phyloP scores from a whole-genome alignment of 2,329 filamentous ascomycete genomes.

The Chrysoporthe puriensis region DNA sequence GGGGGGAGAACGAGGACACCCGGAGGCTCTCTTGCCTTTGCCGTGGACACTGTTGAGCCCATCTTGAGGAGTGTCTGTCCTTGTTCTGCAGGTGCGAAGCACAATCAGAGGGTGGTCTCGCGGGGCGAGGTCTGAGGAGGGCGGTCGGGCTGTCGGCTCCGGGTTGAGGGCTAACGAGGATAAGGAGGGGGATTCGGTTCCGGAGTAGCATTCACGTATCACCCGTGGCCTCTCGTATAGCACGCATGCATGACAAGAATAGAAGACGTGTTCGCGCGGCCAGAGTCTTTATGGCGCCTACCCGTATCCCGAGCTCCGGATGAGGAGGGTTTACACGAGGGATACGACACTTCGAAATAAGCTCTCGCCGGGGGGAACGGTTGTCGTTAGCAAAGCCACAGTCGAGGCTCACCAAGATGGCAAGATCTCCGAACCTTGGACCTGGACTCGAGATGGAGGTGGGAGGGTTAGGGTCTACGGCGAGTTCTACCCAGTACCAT shows the following conservation, averaged over 20 bases:
- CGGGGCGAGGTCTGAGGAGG: not conserved
- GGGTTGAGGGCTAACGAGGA: not conserved
- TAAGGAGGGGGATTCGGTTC: not conserved
- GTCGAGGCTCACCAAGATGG: not conserved
- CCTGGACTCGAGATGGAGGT: not conserved
- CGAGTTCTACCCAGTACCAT: not conserved
- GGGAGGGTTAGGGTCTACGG: not conserved
- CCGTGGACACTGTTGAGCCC: slow-evolving; percentile 39
- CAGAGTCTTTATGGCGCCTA: not conserved
- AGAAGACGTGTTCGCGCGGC: not conserved
- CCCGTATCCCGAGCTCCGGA: not conserved
- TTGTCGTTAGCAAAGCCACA: not conserved
- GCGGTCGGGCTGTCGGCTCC: not conserved
- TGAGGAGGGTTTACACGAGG: not conserved
- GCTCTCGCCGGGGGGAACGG: not conserved
- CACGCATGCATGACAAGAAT: slow-evolving; percentile 12
- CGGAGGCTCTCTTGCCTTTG: slow-evolving; percentile 16
- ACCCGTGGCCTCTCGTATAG: slow-evolving; percentile 10
- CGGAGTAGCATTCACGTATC: not conserved
- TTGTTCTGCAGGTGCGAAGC: not conserved
- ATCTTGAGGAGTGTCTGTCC: slow-evolving; percentile 33
- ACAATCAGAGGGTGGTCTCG: not conserved
- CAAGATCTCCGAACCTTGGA: not conserved
- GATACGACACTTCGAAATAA: not conserved
- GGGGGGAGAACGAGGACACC: not conserved